Evolutionary conservation across 352 stramenopile genomes (phyloP).

Genomic region (Globisporangium acanthophoron): DNA sequence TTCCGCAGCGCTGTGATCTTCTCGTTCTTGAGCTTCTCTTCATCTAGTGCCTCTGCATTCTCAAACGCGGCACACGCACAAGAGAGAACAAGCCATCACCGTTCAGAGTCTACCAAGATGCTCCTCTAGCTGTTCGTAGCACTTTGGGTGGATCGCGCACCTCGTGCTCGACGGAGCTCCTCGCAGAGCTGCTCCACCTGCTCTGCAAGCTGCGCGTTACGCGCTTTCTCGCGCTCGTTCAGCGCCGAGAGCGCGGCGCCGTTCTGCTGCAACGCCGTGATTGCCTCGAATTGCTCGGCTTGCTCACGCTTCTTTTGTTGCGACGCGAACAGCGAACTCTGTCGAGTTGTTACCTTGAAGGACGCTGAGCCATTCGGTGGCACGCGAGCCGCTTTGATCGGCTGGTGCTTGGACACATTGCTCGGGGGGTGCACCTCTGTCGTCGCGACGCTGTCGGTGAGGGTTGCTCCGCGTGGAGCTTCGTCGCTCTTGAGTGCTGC

Average conservation of each 20-base stretch:
- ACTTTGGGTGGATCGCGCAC: slow-evolving; percentile 10
- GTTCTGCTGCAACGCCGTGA: slow-evolving; percentile 45
- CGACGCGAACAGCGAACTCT: slow-evolving; percentile 19
- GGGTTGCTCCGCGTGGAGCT: neutral
- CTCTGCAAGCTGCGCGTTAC: slow-evolving; percentile 30
- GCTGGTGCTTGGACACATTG: neutral
- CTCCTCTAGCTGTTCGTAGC: too few relatives aligned
- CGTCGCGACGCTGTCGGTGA: neutral
- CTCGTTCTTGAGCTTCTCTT: slow-evolving; percentile 46
- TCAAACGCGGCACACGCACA: too few relatives aligned
- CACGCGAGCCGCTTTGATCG: neutral
- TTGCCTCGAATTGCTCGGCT: slow-evolving; percentile 21
- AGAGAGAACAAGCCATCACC: too few relatives aligned
- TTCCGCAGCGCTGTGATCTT: slow-evolving; percentile 24
- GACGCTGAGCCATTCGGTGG: neutral
- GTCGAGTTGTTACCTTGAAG: slow-evolving; percentile 3
- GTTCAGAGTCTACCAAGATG: too few relatives aligned
- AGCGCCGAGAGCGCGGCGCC: slow-evolving; percentile 28
- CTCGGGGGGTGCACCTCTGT: neutral
- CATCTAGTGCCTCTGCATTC: slow-evolving; percentile 28
- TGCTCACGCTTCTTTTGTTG: slow-evolving; percentile 20
- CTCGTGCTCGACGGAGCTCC: slow-evolving; percentile 30
- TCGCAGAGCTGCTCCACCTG: slow-evolving; percentile 28
- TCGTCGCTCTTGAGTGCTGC: slow-evolving; percentile 7
- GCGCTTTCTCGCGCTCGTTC: slow-evolving; percentile 44